phyloP scores from a whole-genome alignment of 768 basidiomycete genomes.

The Mycena galericulata region DNA sequence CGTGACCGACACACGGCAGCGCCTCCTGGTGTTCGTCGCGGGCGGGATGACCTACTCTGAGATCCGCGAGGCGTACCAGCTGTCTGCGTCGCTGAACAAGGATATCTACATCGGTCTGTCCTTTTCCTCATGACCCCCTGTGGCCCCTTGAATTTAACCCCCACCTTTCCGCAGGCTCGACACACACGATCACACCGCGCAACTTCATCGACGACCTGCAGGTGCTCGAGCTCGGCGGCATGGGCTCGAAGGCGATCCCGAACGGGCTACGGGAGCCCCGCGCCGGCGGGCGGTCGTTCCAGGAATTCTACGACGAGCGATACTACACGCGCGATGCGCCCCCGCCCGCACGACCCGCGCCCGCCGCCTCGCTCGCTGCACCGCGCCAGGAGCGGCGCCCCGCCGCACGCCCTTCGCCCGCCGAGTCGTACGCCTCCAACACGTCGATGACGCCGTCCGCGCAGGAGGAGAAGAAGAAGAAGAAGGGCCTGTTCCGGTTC shows the following conservation, averaged over 20 bases:
- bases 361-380: constrained; percentile 41
- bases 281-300: constrained; percentile 63
- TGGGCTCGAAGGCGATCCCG: constrained; percentile 78
- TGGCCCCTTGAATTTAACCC: background rate
- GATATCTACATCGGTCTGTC: constrained; percentile 89
- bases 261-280: constrained; percentile 71
- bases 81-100: constrained; percentile 80
- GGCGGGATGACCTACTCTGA: constrained; percentile 98
- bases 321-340: constrained; percentile 78
- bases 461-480: constrained; percentile 78
- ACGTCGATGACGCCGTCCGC: constrained; percentile 47
- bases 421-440: constrained; percentile 26
- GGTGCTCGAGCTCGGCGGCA: constrained; percentile 87
- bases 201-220: constrained; percentile 90
- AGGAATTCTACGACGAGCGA: constrained; percentile 84
- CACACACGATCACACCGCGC: constrained; percentile 86
- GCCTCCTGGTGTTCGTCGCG: constrained; percentile 90
- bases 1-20: constrained; percentile 65
- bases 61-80: constrained; percentile 87
- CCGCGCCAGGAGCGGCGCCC: constrained; percentile 14
- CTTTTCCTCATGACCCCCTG: background rate
- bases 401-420: constrained; percentile 44
- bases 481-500: constrained; percentile 76
- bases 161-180: constrained; percentile 74
- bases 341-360: constrained; percentile 57